Percentiles rank a stretch among this genome's conserved stretches.
phyloP scores from a whole-genome alignment of 2,329 filamentous ascomycete species.

The Verticillium longisporum region DNA sequence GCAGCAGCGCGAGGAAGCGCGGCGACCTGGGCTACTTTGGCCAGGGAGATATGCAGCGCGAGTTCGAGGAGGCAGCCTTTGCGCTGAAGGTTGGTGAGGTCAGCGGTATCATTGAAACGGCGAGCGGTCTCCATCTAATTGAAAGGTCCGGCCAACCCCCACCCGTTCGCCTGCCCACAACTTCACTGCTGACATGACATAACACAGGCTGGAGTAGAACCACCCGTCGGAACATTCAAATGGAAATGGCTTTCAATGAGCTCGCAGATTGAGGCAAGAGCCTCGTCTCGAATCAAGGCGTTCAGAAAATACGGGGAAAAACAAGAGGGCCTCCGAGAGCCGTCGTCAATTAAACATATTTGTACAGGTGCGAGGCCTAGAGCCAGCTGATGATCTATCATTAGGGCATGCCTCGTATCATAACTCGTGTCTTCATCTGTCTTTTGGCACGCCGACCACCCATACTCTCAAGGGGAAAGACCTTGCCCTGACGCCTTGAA shows the following conservation, averaged over 20 bases:
- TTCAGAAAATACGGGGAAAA: not conserved
- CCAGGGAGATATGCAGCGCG: constrained; percentile 93
- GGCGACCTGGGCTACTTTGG: constrained; percentile 96
- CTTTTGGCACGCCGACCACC: not conserved
- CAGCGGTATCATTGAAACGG: constrained; percentile 82
- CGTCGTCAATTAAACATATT: not conserved
- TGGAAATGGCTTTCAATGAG: not conserved
- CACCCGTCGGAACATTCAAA: not conserved
- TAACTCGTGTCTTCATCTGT: not conserved
- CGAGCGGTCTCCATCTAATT: constrained; percentile 91
- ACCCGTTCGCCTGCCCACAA: too few species aligned
- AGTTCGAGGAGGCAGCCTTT: constrained; percentile 96
- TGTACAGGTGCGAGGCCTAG: not conserved
- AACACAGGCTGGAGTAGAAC: constrained; percentile 38
- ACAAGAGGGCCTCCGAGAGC: not conserved
- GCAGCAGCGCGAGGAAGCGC: constrained; percentile 87
- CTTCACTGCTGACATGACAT: constrained; percentile 50
- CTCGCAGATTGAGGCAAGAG: not conserved
- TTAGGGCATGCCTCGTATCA: not conserved
- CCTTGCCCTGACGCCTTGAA: not conserved
- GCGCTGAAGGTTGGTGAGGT: constrained; percentile 80
- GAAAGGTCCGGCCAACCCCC: constrained; percentile 61
- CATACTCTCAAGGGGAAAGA: too few species aligned
- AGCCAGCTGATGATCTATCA: not conserved
- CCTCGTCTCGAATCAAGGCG: not conserved